phyloP scores from a whole-genome alignment of 371 early-diverging fungal species.

The Smittium mucronatum region DNA sequence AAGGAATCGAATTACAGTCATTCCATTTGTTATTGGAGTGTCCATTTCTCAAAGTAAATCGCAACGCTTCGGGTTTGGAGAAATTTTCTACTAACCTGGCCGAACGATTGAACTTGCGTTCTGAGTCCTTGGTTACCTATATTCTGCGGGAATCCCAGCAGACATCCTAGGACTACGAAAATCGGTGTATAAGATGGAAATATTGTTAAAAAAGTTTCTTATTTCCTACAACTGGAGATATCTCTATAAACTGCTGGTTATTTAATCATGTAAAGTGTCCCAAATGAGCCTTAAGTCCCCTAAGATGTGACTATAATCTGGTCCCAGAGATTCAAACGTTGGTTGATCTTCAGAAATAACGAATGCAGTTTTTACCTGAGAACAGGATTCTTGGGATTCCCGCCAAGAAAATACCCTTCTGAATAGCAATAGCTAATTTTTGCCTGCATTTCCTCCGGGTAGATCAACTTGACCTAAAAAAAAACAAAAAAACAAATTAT shows the following conservation, averaged over 20 bases:
- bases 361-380: background rate
- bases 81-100: background rate
- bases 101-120: background rate
- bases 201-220: background rate
- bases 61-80: background rate
- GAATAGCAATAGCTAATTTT: background rate
- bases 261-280: background rate
- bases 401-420: background rate
- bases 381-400: background rate
- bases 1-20: background rate
- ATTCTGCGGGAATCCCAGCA: background rate
- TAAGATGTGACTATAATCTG: background rate
- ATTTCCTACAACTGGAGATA: background rate
- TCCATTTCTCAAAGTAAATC: background rate
- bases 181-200: background rate
- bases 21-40: background rate
- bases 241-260: background rate
- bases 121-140: background rate
- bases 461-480: no score
- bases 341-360: background rate
- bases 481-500: background rate
- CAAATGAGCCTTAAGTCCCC: background rate
- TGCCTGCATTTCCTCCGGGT: background rate
- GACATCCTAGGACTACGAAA: background rate
- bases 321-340: background rate